Evolutionary conservation across 345 rosid genomes (phyloP), one percentile per base, ranked within the genome.

Genomic region (Geranium brycei): DNA sequence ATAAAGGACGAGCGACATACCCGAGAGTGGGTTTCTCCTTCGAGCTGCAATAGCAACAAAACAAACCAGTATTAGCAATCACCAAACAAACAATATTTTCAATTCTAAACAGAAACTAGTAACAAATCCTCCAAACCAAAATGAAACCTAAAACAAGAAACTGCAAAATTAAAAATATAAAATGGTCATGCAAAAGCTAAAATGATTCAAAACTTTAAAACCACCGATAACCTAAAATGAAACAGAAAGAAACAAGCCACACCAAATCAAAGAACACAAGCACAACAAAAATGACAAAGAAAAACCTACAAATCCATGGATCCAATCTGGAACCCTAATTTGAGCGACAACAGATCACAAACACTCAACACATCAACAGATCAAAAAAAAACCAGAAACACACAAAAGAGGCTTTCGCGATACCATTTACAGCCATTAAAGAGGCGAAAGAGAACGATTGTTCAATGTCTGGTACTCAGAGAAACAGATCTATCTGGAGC

Each of bases 11-110:
- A 23, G 28, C 28, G 17, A 68, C 58, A 16, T 57, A 80, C 91
- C 95, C 95, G 58, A 87, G 95, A 85, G 95, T 85, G 89, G 89
- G 95, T 73, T 73, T 87, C 95, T 85, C 95, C 95, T 83, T 87
- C 75, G 95, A 87, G 95, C 95, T 87, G 85, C 79, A 67, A 2
- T 59, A 59, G 4, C 38, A 14, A 38, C 30, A 23, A 19, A 56
- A 67, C 19, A 23, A 63, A 38, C 17, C 30, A 68, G 47, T 3
- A 58, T 31, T 18, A 61, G n/a, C 17, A 38, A 28, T 56, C 1
- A 64, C 41, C n/a, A 7, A 16, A 12, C 19, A 51, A 38, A 59
- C 47, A 12, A 11, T 10, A 38, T 5, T 38, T 47, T 47, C 53
- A 47, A 8, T 47, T 47, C 13, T 11, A 47, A 47, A 47, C 13